These are phyloP conservation scores for Hypseocharis bilobata DNA, from an alignment of 441 rosid genomes.

Conservation along the genomic window DNA sequence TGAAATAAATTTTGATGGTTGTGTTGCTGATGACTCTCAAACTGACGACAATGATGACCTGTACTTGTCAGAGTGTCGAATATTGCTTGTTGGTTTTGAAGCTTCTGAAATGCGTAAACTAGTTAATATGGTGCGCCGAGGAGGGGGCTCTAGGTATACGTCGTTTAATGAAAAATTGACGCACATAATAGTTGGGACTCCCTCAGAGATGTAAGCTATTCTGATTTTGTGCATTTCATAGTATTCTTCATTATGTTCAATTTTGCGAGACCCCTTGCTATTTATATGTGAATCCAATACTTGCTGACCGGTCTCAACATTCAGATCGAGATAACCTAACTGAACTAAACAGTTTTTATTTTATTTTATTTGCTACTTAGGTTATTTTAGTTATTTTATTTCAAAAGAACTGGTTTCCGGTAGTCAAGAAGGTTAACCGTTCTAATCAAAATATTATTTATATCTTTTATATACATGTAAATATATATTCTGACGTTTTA, in stretches of 20 bases:
- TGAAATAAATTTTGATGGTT: constrained; percentile 44
- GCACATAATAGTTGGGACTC: constrained; percentile 77
- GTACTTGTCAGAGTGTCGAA: constrained; percentile 81
- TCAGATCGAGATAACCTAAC: background rate
- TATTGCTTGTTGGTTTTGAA: constrained; percentile 75
- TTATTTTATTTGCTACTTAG: too few relatives aligned
- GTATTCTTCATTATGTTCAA: background rate
- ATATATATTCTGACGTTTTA: background rate
- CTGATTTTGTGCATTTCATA: constrained; percentile 10
- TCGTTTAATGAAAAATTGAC: constrained; percentile 63
- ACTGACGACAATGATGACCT: constrained; percentile 75
- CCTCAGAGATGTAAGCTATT: constrained; percentile 73
- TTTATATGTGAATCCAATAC: background rate
- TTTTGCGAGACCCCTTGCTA: background rate
- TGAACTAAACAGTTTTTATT: background rate
- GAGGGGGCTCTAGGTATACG: constrained; percentile 84
- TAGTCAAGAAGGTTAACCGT: too few relatives aligned
- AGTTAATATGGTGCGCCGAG: constrained; percentile 66
- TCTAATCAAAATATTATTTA: too few relatives aligned
- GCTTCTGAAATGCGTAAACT: constrained; percentile 73
- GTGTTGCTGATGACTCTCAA: constrained; percentile 72
- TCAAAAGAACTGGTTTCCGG: too few relatives aligned
- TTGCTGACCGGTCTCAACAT: background rate
- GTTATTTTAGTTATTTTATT: constrained; percentile 1
- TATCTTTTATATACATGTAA: background rate